These are phyloP conservation scores for Aspergillus egyptiacus DNA, from an alignment of 495 filamentous ascomycete genomes.

Conservation along the genomic window DNA sequence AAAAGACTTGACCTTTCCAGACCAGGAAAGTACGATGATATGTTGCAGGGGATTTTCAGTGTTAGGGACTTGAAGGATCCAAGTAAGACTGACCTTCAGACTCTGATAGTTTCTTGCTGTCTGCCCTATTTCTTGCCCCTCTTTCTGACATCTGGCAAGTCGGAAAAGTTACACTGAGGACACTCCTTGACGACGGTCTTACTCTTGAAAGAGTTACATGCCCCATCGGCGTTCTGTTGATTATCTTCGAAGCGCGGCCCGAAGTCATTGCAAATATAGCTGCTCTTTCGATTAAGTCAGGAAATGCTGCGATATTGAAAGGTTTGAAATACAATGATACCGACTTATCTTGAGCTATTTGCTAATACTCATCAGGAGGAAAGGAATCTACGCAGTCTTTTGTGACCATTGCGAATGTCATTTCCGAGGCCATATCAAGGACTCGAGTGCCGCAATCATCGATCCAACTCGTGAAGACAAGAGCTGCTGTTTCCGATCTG, in stretches of 20 bases:
- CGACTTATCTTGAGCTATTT: background rate
- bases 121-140: background rate
- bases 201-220: constrained; percentile 80
- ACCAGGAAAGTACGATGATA: constrained; percentile 91
- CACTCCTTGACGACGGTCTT: constrained; percentile 82
- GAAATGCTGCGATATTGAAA: constrained; percentile 96
- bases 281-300: constrained; percentile 93
- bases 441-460: constrained; percentile 79
- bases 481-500: constrained; percentile 80
- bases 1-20: constrained; percentile 82
- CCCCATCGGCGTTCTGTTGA: constrained; percentile 91
- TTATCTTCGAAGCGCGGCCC: constrained; percentile 96
- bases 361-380: constrained; percentile 51
- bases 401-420: constrained; percentile 75
- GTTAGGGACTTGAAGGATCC: constrained; percentile 85
- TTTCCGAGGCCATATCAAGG: constrained; percentile 68
- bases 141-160: constrained; percentile 47
- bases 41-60: constrained; percentile 91
- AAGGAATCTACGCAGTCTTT: constrained; percentile 96
- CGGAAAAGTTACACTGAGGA: constrained; percentile 76
- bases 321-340: constrained; percentile 36
- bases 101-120: background rate
- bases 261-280: constrained; percentile 99
- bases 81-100: constrained; percentile 45
- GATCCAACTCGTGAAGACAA: constrained; percentile 87